Conservation (phyloP, 768 basidiomycete species). For the Obba rivulosa region DNA sequence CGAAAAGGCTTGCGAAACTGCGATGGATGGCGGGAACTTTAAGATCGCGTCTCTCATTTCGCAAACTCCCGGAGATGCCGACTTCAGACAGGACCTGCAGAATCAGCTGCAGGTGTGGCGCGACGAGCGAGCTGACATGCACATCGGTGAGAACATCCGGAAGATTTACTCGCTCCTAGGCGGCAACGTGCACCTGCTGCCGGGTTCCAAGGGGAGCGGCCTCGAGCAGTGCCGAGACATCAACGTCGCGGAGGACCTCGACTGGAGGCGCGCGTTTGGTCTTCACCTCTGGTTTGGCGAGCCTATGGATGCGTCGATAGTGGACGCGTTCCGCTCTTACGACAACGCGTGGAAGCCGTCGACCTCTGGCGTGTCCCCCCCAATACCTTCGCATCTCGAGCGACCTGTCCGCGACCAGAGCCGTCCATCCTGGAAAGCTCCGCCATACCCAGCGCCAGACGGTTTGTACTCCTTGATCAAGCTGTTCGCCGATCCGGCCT, state of each 20-base stretch:
- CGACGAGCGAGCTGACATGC: slow-evolving; percentile 64
- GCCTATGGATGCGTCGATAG: slow-evolving; percentile 63
- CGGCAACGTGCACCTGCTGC: slow-evolving; percentile 61
- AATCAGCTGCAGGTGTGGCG: slow-evolving; percentile 82
- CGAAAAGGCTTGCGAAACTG: slow-evolving; percentile 71
- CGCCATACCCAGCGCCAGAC: slow-evolving; percentile 48
- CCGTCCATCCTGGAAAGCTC: slow-evolving; percentile 36
- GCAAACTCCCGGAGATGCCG: slow-evolving; percentile 75
- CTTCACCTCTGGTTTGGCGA: slow-evolving; percentile 86
- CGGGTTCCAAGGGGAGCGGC: slow-evolving; percentile 48
- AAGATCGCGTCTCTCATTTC: slow-evolving; percentile 87
- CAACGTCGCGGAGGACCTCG: slow-evolving; percentile 64
- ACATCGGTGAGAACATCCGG: slow-evolving; percentile 62
- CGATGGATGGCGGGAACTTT: slow-evolving; percentile 70
- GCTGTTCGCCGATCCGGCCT: slow-evolving; percentile 67
- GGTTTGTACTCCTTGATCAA: slow-evolving; percentile 78
- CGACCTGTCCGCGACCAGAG: slow-evolving; percentile 11
- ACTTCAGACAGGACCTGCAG: slow-evolving; percentile 66
- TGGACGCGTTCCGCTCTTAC: slow-evolving; percentile 64
- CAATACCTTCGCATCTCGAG: slow-evolving; percentile 56
- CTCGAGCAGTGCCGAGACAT: slow-evolving; percentile 51
- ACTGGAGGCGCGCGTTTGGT: slow-evolving; percentile 94
- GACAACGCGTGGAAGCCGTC: slow-evolving; percentile 33
- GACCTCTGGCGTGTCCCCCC: slow-evolving; percentile 40
- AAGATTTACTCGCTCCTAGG: slow-evolving; percentile 81